A percentile compares a stretch with the other conserved stretches of the same genome.
These are phyloP conservation scores for Plantago coronopus DNA, from an alignment of 305 asterid species.

Conservation along the genomic window DNA sequence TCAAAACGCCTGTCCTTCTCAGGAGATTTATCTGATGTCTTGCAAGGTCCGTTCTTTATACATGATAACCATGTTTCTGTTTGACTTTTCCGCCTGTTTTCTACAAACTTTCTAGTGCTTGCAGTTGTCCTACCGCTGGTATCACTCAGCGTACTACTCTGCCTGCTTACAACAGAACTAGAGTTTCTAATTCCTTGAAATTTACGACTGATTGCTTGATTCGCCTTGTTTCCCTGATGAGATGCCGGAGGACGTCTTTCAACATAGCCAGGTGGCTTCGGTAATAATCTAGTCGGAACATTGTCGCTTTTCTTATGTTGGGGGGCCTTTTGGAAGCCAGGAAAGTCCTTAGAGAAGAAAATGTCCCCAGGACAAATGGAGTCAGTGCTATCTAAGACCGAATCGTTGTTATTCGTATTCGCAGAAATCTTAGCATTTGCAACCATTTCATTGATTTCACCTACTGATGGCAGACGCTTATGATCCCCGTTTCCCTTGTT, in stretches of 20 bases:
- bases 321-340: conserved; percentile 20
- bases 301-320: conserved; percentile 1
- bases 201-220: conserved; percentile 24
- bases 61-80: conserved; percentile 63
- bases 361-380: conserved; percentile 52
- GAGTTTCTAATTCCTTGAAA: conserved; percentile 32
- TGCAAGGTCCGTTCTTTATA: conserved; percentile 66
- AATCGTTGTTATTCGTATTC: conserved; percentile 17
- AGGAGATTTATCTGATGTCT: conserved; percentile 47
- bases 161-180: conserved; percentile 48
- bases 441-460: conserved; percentile 71
- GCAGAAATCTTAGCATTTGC: conserved; percentile 50
- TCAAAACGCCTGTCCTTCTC: conserved; percentile 49
- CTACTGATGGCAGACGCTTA: conserved; percentile 42
- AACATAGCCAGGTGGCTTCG: conserved; percentile 36
- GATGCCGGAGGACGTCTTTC: conserved; percentile 22
- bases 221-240: conserved; percentile 23
- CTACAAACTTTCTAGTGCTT: conserved; percentile 48
- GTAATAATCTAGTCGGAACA: conserved; percentile 23
- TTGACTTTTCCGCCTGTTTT: conserved; percentile 49
- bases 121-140: conserved; percentile 52
- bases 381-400: conserved; percentile 40
- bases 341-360: conserved; percentile 47
- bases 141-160: conserved; percentile 50
- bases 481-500: conserved; percentile 28